Percentiles rank a stretch among this genome's conserved stretches.
These are phyloP conservation scores for Globisporangium echinulatum DNA, from an alignment of 352 stramenopile genomes.

Conservation along the genomic window DNA sequence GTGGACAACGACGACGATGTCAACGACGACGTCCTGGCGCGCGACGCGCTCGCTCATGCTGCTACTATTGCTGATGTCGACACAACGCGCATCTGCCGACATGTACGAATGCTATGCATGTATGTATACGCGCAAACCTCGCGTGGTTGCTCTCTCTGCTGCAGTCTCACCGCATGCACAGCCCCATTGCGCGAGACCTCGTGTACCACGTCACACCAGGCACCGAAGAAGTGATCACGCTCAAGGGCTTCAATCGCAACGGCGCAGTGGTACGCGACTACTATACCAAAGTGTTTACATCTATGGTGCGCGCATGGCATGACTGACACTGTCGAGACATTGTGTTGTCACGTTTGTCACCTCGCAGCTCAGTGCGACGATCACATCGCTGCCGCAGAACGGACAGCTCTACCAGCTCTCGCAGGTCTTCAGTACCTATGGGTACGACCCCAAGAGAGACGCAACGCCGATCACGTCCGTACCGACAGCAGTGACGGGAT, in stretches of 20 bases:
- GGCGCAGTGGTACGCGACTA: conserved; percentile 27
- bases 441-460: conserved; percentile 79
- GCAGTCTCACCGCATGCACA: conserved; percentile 6
- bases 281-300: neutral
- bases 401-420: conserved; percentile 87
- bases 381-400: conserved; percentile 77
- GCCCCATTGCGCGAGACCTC: conserved; percentile 56
- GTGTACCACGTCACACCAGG: conserved; percentile 69
- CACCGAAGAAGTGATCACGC: conserved; percentile 68
- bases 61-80: too few species aligned
- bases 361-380: conserved; percentile 56
- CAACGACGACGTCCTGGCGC: too few species aligned
- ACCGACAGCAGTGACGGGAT: conserved; percentile 65
- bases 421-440: conserved; percentile 85
- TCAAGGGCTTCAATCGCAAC: conserved; percentile 74
- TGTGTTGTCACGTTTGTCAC: neutral
- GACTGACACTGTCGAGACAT: neutral
- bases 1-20: too few species aligned
- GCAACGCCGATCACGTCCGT: conserved; percentile 45
- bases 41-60: too few species aligned
- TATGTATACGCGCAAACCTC: neutral
- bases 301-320: neutral
- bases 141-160: too few species aligned
- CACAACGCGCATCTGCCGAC: too few species aligned
- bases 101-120: neutral